Conservation (phyloP, 805 yeast species). For the Candida multigemmis region DNA sequence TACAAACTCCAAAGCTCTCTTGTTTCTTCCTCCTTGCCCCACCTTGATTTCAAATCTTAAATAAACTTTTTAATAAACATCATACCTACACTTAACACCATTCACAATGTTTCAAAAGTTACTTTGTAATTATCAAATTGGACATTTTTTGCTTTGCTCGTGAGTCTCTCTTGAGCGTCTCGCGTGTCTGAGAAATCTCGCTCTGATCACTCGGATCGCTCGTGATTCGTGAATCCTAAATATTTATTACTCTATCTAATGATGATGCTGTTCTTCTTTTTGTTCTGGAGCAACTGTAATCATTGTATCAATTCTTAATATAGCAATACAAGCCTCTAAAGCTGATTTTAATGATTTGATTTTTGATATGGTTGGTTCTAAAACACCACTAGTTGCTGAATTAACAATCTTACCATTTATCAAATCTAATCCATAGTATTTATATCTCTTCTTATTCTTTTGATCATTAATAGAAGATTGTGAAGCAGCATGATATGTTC, state of each 20-base stretch:
- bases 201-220: too few relatives aligned
- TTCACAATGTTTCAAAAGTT: too few relatives aligned
- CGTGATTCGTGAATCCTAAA: too few relatives aligned
- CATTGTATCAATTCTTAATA: conserved; percentile 96
- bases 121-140: too few relatives aligned
- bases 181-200: too few relatives aligned
- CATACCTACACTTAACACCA: too few relatives aligned
- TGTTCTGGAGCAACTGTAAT: conserved; percentile 95
- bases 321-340: conserved; percentile 96
- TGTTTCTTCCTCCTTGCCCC: too few relatives aligned
- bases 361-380: conserved; percentile 93
- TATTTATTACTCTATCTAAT: conserved; percentile 21
- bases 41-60: too few relatives aligned
- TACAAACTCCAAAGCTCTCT: too few relatives aligned
- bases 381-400: conserved; percentile 74
- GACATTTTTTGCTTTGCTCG: too few relatives aligned
- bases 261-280: conserved; percentile 87
- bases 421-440: conserved; percentile 87
- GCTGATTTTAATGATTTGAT: conserved; percentile 91
- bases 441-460: conserved; percentile 73
- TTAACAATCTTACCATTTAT: conserved; percentile 88
- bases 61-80: too few relatives aligned
- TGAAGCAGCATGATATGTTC: conserved; percentile 94
- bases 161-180: too few relatives aligned
- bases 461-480: conserved; percentile 84